Conservation (phyloP, 805 yeast genomes). For the Candida caryicola region DNA sequence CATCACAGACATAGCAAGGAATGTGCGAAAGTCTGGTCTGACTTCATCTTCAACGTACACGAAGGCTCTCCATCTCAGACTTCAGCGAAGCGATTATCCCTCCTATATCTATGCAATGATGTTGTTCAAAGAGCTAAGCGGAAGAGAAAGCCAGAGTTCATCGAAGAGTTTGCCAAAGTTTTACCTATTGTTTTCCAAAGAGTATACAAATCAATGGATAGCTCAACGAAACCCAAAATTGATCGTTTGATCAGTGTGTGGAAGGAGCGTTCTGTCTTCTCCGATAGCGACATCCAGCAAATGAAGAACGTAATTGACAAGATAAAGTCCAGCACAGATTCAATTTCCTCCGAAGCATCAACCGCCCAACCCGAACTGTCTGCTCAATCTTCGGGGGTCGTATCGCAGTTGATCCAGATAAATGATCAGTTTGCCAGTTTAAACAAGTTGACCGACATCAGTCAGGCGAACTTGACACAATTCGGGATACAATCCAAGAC, state of each 20-base stretch:
- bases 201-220: constrained; percentile 30
- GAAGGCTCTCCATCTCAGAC: constrained; percentile 5
- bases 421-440: constrained; percentile 30
- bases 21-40: constrained; percentile 54
- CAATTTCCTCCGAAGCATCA: background rate
- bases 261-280: constrained; percentile 52
- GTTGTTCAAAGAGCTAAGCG: constrained; percentile 76
- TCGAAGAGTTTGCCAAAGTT: constrained; percentile 53
- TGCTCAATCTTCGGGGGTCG: constrained; percentile 10
- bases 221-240: constrained; percentile 44
- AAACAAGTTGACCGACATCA: constrained; percentile 23
- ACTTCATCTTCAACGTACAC: constrained; percentile 23
- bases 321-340: constrained; percentile 14
- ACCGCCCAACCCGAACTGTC: background rate
- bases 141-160: constrained; percentile 55
- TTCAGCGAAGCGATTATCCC: constrained; percentile 45
- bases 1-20: constrained; percentile 57
- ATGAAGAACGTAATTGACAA: constrained; percentile 25
- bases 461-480: constrained; percentile 37
- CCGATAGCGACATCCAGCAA: constrained; percentile 21
- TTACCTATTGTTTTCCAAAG: constrained; percentile 41
- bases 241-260: constrained; percentile 55
- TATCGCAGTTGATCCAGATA: constrained; percentile 31
- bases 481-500: constrained; percentile 36
- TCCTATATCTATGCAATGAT: constrained; percentile 75